These are phyloP conservation scores for Fusarium sp. DNA, from an alignment of 2,329 filamentous ascomycete species.

Conservation along the genomic window DNA sequence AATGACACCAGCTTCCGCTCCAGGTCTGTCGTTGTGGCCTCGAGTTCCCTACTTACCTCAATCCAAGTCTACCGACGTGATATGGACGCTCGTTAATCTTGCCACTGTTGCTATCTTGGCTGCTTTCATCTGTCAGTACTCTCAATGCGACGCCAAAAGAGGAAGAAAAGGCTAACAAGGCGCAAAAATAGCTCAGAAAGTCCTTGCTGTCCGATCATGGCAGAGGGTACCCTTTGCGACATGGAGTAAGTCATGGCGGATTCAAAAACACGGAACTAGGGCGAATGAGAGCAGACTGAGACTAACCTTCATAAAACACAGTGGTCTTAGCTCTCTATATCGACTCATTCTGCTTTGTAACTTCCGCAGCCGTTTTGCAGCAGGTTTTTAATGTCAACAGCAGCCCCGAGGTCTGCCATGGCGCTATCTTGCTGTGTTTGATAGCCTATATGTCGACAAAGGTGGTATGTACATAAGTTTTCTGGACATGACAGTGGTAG, in stretches of 20 bases:
- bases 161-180: background rate
- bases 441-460: slow-evolving; percentile 1
- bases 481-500: background rate
- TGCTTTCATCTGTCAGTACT: background rate
- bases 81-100: background rate
- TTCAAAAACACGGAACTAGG: background rate
- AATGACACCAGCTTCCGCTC: background rate
- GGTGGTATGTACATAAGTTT: background rate
- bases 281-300: background rate
- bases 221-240: background rate
- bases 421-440: background rate
- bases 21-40: background rate
- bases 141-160: background rate
- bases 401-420: background rate
- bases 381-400: background rate
- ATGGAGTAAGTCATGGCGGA: background rate
- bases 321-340: background rate
- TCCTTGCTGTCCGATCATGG: background rate
- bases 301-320: background rate
- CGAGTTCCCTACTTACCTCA: background rate
- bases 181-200: background rate
- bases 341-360: background rate
- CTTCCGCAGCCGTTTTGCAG: background rate
- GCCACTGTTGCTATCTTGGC: background rate
- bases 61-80: background rate